These are phyloP conservation scores for Penicillium lividum DNA, from an alignment of 495 filamentous ascomycete genomes.

Conservation along the genomic window DNA sequence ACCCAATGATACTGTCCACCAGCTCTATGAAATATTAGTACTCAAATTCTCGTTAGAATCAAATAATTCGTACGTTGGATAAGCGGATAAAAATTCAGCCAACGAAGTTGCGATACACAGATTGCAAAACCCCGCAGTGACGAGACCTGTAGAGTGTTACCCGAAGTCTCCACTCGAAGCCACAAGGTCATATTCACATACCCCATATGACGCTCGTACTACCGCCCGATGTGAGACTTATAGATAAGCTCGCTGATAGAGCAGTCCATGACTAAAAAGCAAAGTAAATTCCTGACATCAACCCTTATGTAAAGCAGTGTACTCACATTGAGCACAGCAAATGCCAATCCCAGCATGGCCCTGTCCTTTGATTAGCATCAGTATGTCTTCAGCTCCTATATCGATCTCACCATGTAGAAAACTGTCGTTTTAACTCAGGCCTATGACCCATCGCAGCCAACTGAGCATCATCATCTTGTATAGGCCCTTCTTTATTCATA, in stretches of 20 bases:
- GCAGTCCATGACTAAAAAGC: constrained; percentile 43
- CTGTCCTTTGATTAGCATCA: constrained; percentile 14
- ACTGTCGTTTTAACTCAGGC: constrained; percentile 58
- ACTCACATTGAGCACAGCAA: constrained; percentile 45
- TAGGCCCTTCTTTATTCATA: constrained; percentile 21
- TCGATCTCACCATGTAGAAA: constrained; percentile 36
- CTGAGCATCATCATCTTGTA: constrained; percentile 44
- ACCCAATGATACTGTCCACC: constrained; percentile 75
- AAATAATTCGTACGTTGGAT: constrained; percentile 55
- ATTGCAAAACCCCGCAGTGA: constrained; percentile 70
- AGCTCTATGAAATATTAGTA: constrained; percentile 29
- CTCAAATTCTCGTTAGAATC: not conserved
- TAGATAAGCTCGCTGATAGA: constrained; percentile 45
- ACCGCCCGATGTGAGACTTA: constrained; percentile 46
- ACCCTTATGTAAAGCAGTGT: constrained; percentile 4
- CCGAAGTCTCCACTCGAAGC: constrained; percentile 1
- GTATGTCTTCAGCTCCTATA: not conserved
- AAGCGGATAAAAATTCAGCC: constrained; percentile 70
- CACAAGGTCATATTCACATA: constrained; percentile 10
- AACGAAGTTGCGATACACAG: constrained; percentile 66
- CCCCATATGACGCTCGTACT: constrained; percentile 50
- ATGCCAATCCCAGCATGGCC: constrained; percentile 49
- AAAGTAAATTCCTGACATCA: not conserved
- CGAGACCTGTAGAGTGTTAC: constrained; percentile 44
- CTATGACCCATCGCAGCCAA: constrained; percentile 61